phyloP scores from a whole-genome alignment of 352 stramenopile species.

The Phytopythium oedochilum region DNA sequence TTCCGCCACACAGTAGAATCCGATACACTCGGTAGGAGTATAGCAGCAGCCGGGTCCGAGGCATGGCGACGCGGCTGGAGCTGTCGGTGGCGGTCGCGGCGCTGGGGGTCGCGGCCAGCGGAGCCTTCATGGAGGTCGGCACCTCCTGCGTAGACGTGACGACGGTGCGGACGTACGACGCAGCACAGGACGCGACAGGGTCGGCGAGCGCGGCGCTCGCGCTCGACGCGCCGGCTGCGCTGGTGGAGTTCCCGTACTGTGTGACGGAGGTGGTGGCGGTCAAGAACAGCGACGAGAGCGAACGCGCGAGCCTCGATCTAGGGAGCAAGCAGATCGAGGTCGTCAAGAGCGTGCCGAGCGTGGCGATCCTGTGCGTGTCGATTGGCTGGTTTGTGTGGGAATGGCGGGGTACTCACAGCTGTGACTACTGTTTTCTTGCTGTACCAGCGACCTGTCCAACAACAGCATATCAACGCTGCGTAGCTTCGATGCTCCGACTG shows the following conservation, averaged over 20 bases:
- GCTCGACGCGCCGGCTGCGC: conserved; percentile 7
- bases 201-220: conserved; percentile 3
- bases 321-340: conserved; percentile 17
- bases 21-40: too few relatives aligned
- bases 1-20: too few relatives aligned
- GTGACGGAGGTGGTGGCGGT: conserved; percentile 16
- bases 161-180: conserved; percentile 1
- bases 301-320: conserved; percentile 17
- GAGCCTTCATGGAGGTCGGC: conserved; percentile 4
- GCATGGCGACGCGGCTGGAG: background rate
- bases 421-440: too few relatives aligned
- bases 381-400: too few relatives aligned
- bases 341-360: conserved; percentile 24
- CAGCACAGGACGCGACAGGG: background rate
- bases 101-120: background rate
- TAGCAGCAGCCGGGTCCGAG: background rate
- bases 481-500: background rate
- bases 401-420: too few relatives aligned
- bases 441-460: conserved; percentile 29
- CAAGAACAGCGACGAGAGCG: conserved; percentile 2
- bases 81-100: background rate
- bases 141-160: conserved; percentile 4
- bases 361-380: conserved; percentile 20
- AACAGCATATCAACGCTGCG: conserved; percentile 23
- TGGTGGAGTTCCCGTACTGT: conserved; percentile 19